Evolutionary conservation across 805 yeast species (phyloP), one percentile per base, ranked within the genome.

Genomic region (Metschnikowia baotianmanensis): DNA sequence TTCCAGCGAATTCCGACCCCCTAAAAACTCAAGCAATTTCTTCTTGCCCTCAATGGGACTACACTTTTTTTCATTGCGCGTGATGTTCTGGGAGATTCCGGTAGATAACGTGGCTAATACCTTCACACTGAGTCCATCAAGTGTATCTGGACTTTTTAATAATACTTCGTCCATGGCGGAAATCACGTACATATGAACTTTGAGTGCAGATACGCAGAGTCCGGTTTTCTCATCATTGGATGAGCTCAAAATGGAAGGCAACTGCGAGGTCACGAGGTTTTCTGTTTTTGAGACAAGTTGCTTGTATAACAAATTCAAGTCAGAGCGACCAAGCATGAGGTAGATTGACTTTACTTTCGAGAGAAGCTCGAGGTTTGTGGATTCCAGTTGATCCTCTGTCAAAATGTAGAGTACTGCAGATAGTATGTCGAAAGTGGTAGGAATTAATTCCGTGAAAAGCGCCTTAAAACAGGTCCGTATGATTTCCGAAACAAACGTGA

Each of bases 211-310:
- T 2, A 62, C 23, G 34, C 51, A 59, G 4, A 58, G 31, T 3
- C 53, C 40, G 3, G 65, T 52, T 41, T 58, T 64, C 4, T 63
- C 69, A 4, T 67, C 72, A 25, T 61, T 67, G 2, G 62, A 40
- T 3, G 70, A 59, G 2, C 49, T 41, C 23, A 67, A 37, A 0
- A 59, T 45, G 2, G 56, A 29, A 2, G 60, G 42, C 20, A 65
- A 34, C 39, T 64, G 67, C 20, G 46, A 42, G 10, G 48, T 46
- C 1, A 65, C 46, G 18, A 66, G 45, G 36, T 62, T 61, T 15
- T 51, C 48, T 2, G 65, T 46, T 38, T 68, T 68, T 1, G 32
- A 6, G 13, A 35, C 18, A 5, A 62, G 24, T 6, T 45, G 47
- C 2, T 46, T 43, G 18, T 34, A 46, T 10, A 61, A 28, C 11